A percentile compares a stretch with the other conserved stretches of the same genome.
phyloP scores from a whole-genome alignment of 768 basidiomycete species.

The Suillus spraguei region DNA sequence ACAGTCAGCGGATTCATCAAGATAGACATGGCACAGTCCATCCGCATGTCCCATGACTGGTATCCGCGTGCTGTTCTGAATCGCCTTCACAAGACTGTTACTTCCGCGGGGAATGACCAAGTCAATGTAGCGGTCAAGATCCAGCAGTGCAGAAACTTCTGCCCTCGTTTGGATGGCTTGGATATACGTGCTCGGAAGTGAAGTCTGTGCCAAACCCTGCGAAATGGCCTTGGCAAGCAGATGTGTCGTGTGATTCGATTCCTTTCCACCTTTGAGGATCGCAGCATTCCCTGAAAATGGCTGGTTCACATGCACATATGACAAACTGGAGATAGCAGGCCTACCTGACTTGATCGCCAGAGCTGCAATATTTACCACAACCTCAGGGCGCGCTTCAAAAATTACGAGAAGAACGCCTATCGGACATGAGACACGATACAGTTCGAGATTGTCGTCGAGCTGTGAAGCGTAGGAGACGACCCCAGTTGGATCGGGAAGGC shows the following conservation, averaged over 20 bases:
- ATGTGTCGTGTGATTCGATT: constrained; percentile 79
- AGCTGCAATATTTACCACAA: constrained; percentile 95
- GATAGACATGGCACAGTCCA: constrained; percentile 87
- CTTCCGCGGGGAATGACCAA: constrained; percentile 96
- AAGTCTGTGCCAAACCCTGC: constrained; percentile 69
- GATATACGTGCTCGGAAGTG: constrained; percentile 79
- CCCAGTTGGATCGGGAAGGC: constrained; percentile 86
- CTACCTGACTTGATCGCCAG: constrained; percentile 95
- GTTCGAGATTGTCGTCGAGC: constrained; percentile 82
- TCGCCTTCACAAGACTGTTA: constrained; percentile 83
- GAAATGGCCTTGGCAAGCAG: constrained; percentile 83
- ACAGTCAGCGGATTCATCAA: constrained; percentile 80
- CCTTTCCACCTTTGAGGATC: constrained; percentile 97
- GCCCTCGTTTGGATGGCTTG: constrained; percentile 91
- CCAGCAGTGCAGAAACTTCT: constrained; percentile 86
- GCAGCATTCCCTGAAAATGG: constrained; percentile 81
- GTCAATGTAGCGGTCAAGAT: constrained; percentile 91
- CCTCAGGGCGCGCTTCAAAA: constrained; percentile 96
- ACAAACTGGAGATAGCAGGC: constrained; percentile 23
- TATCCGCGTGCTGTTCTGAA: constrained; percentile 89
- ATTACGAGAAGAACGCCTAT: constrained; percentile 96
- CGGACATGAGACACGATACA: constrained; percentile 94
- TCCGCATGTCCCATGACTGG: constrained; percentile 99
- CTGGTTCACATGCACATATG: neutral
- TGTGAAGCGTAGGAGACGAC: constrained; percentile 86